Percentiles rank a stretch among this genome's conserved stretches.
These are phyloP conservation scores for Isabelozyma pseudorhagii DNA, from an alignment of 805 yeast species.

Conservation along the genomic window DNA sequence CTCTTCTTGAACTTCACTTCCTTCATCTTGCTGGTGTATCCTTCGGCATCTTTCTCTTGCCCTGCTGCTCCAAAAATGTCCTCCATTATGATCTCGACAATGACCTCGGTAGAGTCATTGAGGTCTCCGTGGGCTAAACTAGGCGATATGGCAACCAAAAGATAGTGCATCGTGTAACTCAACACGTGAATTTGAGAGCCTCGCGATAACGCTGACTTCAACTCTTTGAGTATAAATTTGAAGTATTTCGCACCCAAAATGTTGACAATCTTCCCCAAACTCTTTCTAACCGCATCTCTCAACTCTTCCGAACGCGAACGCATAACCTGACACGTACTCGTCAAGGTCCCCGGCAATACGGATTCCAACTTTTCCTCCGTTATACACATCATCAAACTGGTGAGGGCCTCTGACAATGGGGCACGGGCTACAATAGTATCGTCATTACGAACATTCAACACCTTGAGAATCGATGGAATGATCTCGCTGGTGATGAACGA, in stretches of 20 bases:
- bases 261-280: constrained; percentile 60
- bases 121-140: constrained; percentile 64
- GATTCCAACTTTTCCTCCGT: constrained; percentile 51
- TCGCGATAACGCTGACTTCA: constrained; percentile 71
- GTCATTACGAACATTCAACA: constrained; percentile 66
- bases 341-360: constrained; percentile 76
- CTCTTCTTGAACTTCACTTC: constrained; percentile 90
- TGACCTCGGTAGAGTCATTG: constrained; percentile 57
- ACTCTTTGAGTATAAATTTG: constrained; percentile 71
- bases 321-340: constrained; percentile 84
- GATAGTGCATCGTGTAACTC: constrained; percentile 79
- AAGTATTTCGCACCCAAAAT: constrained; percentile 73
- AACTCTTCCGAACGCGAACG: constrained; percentile 82
- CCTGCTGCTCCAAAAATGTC: constrained; percentile 91
- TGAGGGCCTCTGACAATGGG: constrained; percentile 78
- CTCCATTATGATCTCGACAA: constrained; percentile 80
- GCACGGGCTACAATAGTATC: constrained; percentile 74
- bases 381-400: constrained; percentile 62
- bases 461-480: constrained; percentile 57
- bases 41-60: constrained; percentile 92
- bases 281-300: constrained; percentile 80
- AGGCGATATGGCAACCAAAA: constrained; percentile 53
- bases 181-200: constrained; percentile 94
- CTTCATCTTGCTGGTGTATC: constrained; percentile 77
- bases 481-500: constrained; percentile 51